phyloP scores from a whole-genome alignment of 2,329 filamentous ascomycete species.

The Fusarium verrucosum region DNA sequence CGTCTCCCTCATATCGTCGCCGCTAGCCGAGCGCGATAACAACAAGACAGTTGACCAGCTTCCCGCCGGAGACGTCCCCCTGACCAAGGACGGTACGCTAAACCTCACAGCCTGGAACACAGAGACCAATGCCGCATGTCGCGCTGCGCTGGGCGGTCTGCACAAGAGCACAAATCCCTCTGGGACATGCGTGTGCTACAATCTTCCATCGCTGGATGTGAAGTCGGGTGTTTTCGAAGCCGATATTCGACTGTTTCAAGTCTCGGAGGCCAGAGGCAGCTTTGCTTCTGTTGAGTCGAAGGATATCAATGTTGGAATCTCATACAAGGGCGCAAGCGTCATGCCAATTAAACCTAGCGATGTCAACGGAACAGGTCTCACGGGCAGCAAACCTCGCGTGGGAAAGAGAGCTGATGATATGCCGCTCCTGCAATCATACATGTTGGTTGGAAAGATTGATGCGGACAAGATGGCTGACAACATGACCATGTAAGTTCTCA shows the following conservation, averaged over 20 bases:
- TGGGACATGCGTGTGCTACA: slow-evolving; percentile 84
- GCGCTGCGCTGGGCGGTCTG: slow-evolving; percentile 62
- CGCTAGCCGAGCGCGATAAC: slow-evolving; percentile 30
- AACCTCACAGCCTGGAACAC: slow-evolving; percentile 67
- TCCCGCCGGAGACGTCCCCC: slow-evolving; percentile 43
- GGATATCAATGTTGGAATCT: slow-evolving; percentile 64
- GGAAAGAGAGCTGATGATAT: slow-evolving; percentile 44
- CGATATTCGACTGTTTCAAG: slow-evolving; percentile 77
- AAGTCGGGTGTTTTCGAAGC: slow-evolving; percentile 76
- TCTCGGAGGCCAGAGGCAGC: slow-evolving; percentile 65
- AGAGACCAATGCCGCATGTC: slow-evolving; percentile 68
- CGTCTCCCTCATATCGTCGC: slow-evolving; percentile 30
- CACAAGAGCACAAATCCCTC: slow-evolving; percentile 73
- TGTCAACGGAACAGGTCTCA: slow-evolving; percentile 41
- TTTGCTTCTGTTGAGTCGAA: slow-evolving; percentile 62
- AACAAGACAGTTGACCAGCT: slow-evolving; percentile 28
- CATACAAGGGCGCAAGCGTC: slow-evolving; percentile 61
- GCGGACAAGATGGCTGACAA: slow-evolving; percentile 60
- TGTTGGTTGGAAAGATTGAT: slow-evolving; percentile 76
- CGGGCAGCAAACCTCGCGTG: slow-evolving; percentile 27
- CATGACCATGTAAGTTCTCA: slow-evolving; percentile 68
- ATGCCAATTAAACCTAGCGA: slow-evolving; percentile 43
- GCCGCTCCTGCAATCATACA: slow-evolving; percentile 67
- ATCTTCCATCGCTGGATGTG: slow-evolving; percentile 75
- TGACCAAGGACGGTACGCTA: slow-evolving; percentile 56